These are phyloP conservation scores for Bisporella sp. DNA, from an alignment of 2,329 filamentous ascomycete species.

Conservation along the genomic window DNA sequence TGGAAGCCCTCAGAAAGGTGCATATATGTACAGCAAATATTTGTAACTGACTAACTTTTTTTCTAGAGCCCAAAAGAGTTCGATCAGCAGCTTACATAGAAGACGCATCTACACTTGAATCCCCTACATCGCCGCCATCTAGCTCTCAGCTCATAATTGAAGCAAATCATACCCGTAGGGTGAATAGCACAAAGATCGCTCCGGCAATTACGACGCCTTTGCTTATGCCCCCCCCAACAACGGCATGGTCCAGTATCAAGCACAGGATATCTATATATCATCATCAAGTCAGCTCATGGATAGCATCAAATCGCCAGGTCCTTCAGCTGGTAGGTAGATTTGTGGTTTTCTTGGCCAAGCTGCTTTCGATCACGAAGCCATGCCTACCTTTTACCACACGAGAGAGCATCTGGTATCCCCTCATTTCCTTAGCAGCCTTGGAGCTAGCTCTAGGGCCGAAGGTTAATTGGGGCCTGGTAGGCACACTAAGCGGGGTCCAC, in stretches of 20 bases:
- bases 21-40: background rate
- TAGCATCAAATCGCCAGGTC: conserved; percentile 24
- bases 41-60: conserved; percentile 5
- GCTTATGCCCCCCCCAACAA: conserved; percentile 33
- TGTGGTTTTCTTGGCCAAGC: conserved; percentile 60
- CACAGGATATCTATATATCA: conserved; percentile 22
- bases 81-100: conserved; percentile 24
- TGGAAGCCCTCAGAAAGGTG: conserved; percentile 22
- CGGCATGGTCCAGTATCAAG: conserved; percentile 24
- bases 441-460: conserved; percentile 45
- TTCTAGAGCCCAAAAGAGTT: conserved; percentile 20
- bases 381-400: conserved; percentile 67
- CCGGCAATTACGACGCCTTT: conserved; percentile 27
- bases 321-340: conserved; percentile 40
- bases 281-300: conserved; percentile 30
- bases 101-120: conserved; percentile 16
- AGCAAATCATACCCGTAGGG: conserved; percentile 3
- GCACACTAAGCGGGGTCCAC: conserved; percentile 40
- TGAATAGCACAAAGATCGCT: conserved; percentile 1
- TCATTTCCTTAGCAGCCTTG: conserved; percentile 62
- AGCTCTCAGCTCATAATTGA: conserved; percentile 15
- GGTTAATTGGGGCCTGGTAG: conserved; percentile 30
- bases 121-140: conserved; percentile 11
- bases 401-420: conserved; percentile 55
- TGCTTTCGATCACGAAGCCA: conserved; percentile 55